Conservation (phyloP, 2,329 filamentous ascomycete species). For the Tolypocladium amazonense region DNA sequence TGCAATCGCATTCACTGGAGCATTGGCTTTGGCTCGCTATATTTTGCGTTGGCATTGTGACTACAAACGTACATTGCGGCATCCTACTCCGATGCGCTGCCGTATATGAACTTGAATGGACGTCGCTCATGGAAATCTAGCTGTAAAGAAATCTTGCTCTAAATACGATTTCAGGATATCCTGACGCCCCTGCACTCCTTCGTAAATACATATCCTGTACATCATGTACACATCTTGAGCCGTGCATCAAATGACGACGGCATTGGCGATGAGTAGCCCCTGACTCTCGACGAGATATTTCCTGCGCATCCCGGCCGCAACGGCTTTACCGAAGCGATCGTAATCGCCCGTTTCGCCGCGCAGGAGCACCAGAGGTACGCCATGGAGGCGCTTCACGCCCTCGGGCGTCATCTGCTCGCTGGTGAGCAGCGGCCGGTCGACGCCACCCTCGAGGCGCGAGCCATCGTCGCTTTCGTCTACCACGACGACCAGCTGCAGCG, state of each 20-base stretch:
- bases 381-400: conserved; percentile 58
- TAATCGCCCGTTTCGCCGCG: conserved; percentile 55
- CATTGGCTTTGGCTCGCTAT: background rate
- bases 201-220: background rate
- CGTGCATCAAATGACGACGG: conserved; percentile 45
- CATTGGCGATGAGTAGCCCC: conserved; percentile 67
- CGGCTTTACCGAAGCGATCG: conserved; percentile 49
- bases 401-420: conserved; percentile 59
- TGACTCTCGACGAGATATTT: conserved; percentile 74
- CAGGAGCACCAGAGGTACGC: conserved; percentile 76
- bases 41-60: background rate
- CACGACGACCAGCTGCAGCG: conserved; percentile 73
- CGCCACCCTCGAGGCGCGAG: conserved; percentile 12
- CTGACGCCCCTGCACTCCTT: background rate
- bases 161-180: background rate
- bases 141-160: background rate
- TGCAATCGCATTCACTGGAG: background rate
- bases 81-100: background rate
- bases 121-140: too few species aligned
- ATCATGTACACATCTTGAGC: background rate
- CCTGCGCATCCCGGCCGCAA: conserved; percentile 62
- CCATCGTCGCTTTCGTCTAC: conserved; percentile 36
- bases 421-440: conserved; percentile 60
- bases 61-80: background rate
- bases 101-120: background rate